A percentile compares a stretch with the other conserved stretches of the same genome.
Conservation (phyloP, 176 grass and related monocot species). For the Cocos nucifera region DNA sequence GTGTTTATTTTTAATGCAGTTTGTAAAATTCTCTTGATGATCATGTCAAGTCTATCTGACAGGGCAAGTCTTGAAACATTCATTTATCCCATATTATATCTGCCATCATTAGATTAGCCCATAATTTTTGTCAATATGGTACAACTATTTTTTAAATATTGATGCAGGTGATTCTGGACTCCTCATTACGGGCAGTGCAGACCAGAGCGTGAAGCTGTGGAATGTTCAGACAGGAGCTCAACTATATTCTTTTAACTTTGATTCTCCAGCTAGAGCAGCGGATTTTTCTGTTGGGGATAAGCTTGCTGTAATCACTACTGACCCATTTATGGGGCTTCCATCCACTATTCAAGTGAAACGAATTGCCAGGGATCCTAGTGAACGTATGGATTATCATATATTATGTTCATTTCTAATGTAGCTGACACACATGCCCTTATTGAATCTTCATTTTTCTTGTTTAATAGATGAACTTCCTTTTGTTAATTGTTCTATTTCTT, state of each 20-base stretch:
- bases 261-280: constrained; percentile 63
- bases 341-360: constrained; percentile 79
- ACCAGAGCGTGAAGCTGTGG: constrained; percentile 82
- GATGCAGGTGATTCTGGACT: constrained; percentile 44
- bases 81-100: too few species aligned
- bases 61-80: too few species aligned
- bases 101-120: too few species aligned
- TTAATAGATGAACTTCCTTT: neutral
- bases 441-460: neutral
- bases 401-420: neutral
- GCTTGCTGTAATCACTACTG: constrained; percentile 64
- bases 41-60: too few species aligned
- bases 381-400: constrained; percentile 33
- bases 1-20: too few species aligned
- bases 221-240: constrained; percentile 57
- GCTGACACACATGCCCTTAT: neutral
- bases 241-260: constrained; percentile 69
- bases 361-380: constrained; percentile 48
- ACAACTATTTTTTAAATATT: neutral
- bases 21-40: too few species aligned
- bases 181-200: constrained; percentile 66
- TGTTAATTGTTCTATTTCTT: too few species aligned
- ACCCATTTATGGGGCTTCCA: constrained; percentile 72
- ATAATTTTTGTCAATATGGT: too few species aligned
- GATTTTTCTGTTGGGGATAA: constrained; percentile 58